Percentiles rank a stretch among this genome's conserved stretches.
Conservation (phyloP, 2,329 filamentous ascomycete genomes). For the Cordyceps cateniannulata region DNA sequence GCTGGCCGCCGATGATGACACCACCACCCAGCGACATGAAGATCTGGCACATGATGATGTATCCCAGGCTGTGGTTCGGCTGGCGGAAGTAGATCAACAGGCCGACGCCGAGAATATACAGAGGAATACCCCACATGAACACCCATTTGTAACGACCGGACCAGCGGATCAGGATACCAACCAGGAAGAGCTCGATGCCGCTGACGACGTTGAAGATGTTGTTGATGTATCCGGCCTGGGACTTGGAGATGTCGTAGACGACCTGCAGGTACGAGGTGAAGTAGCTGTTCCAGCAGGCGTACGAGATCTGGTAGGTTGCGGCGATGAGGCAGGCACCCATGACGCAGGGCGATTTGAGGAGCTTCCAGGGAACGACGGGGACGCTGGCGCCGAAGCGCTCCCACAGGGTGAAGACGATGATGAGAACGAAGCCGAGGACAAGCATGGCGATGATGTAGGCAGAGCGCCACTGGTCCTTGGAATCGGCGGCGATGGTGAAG, state of each 20-base stretch:
- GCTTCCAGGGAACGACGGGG: constrained; percentile 38
- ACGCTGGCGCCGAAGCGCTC: constrained; percentile 41
- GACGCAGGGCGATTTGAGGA: constrained; percentile 26
- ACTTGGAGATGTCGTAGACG: constrained; percentile 24
- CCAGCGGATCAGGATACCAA: constrained; percentile 30
- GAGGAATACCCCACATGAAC: constrained; percentile 24
- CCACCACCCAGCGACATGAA: constrained; percentile 27
- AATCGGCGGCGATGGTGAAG: constrained; percentile 42
- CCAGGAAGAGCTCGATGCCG: constrained; percentile 30
- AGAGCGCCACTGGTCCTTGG: constrained; percentile 34
- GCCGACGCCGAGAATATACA: constrained; percentile 23
- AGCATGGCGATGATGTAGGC: constrained; percentile 40
- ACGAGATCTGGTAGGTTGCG: constrained; percentile 22
- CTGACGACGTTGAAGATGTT: constrained; percentile 32
- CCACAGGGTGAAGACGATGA: constrained; percentile 39
- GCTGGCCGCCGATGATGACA: constrained; percentile 22
- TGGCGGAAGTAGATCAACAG: constrained; percentile 31
- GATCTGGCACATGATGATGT: constrained; percentile 32
- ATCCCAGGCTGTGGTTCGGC: constrained; percentile 24
- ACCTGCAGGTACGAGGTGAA: constrained; percentile 37
- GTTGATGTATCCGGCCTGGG: constrained; percentile 25
- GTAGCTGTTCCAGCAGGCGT: constrained; percentile 31
- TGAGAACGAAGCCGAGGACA: constrained; percentile 44
- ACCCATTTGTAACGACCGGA: constrained; percentile 29
- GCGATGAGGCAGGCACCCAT: constrained; percentile 21